Evolutionary conservation across 768 basidiomycete species (phyloP).

Genomic region (Filobasidium floriforme): DNA sequence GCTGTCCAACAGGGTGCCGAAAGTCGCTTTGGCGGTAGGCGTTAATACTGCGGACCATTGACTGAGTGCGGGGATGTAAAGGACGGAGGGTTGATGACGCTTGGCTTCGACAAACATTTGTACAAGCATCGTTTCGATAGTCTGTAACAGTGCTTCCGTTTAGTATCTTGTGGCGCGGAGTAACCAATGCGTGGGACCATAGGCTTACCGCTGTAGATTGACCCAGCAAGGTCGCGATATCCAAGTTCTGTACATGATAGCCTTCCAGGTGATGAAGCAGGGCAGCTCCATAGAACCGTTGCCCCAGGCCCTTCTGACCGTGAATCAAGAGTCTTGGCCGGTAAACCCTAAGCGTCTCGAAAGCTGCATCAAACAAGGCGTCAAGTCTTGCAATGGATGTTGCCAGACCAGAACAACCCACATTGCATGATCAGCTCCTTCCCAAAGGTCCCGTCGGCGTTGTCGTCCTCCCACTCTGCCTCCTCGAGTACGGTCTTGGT

Average conservation of each 20-base stretch:
- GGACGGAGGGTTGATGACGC: slow-evolving; percentile 87
- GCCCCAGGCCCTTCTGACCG: slow-evolving; percentile 81
- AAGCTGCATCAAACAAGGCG: slow-evolving; percentile 52
- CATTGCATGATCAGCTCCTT: slow-evolving; percentile 82
- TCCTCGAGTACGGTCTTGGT: slow-evolving; percentile 80
- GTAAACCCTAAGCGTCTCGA: slow-evolving; percentile 84
- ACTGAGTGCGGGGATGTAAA: slow-evolving; percentile 83
- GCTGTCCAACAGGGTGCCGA: slow-evolving; percentile 83
- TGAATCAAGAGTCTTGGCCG: slow-evolving; percentile 78
- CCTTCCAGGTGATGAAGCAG: slow-evolving; percentile 90
- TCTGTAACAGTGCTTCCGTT: slow-evolving; percentile 52
- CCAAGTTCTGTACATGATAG: slow-evolving; percentile 87
- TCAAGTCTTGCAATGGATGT: not conserved
- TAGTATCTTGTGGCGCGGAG: not conserved
- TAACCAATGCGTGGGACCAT: not conserved
- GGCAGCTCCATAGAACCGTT: slow-evolving; percentile 79
- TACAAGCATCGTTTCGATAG: slow-evolving; percentile 82
- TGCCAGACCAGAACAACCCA: slow-evolving; percentile 44
- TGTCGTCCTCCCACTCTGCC: slow-evolving; percentile 80
- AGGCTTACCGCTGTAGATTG: slow-evolving; percentile 74
- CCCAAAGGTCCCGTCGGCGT: slow-evolving; percentile 66
- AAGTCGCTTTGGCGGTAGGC: slow-evolving; percentile 73
- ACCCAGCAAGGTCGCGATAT: slow-evolving; percentile 76
- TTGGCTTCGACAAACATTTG: slow-evolving; percentile 96
- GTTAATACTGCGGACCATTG: slow-evolving; percentile 79